A percentile compares a stretch with the other conserved stretches of the same genome.
These are phyloP conservation scores for Ceratobasidium papillatum DNA, from an alignment of 1,284 basidiomycete genomes.

Conservation along the genomic window DNA sequence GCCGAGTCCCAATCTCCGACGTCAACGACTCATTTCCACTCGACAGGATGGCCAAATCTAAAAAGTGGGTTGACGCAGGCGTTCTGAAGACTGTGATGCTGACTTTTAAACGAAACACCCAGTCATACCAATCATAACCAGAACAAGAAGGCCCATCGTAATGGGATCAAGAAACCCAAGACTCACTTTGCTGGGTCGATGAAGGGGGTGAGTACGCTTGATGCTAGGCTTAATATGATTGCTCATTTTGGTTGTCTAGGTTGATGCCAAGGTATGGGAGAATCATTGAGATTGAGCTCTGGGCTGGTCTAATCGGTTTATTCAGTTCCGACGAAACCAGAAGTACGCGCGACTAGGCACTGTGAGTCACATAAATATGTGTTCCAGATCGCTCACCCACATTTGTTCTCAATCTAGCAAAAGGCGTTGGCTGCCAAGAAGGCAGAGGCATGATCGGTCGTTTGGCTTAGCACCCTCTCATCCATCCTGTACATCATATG, in stretches of 20 bases:
- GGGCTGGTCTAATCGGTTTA: not conserved
- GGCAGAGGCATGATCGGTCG: conserved; percentile 24
- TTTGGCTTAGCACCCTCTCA: conserved; percentile 6
- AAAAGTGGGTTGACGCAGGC: conserved; percentile 54
- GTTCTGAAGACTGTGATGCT: not conserved
- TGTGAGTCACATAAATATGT: conserved; percentile 26
- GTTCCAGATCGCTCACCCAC: not conserved
- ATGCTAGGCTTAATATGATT: conserved; percentile 20
- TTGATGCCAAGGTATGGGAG: conserved; percentile 78
- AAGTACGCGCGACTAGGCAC: conserved; percentile 43
- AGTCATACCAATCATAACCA: conserved; percentile 95
- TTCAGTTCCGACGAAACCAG: conserved; percentile 45
- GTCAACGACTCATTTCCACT: not conserved
- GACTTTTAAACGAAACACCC: conserved; percentile 42
- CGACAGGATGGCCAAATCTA: conserved; percentile 60
- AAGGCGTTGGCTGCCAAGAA: conserved; percentile 17
- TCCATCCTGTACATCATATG: conserved; percentile 31
- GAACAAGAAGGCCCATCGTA: conserved; percentile 85
- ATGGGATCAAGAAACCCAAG: conserved; percentile 90
- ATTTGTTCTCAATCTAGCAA: conserved; percentile 3
- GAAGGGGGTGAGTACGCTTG: conserved; percentile 80
- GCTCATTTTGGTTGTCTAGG: conserved; percentile 57
- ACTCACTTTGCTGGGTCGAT: conserved; percentile 81
- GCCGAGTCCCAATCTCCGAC: not conserved
- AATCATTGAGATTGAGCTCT: conserved; percentile 43